Evolutionary conservation across 2,329 filamentous ascomycete species (phyloP), one percentile per base, ranked within the genome.

Genomic region (Raffaelea arxii): DNA sequence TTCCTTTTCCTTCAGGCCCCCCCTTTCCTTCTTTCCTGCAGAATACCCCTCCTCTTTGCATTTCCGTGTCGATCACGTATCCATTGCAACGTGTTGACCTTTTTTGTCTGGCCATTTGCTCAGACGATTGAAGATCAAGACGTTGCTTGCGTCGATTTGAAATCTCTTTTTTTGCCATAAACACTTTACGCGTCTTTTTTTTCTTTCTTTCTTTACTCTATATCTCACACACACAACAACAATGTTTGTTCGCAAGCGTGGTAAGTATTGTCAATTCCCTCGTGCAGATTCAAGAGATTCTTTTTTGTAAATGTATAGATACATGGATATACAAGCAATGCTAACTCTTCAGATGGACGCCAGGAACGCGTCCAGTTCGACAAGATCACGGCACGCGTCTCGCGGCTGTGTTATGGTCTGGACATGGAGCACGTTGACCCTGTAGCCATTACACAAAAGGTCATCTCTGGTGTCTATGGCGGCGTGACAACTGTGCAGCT

Each of bases 341-440:
- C 46, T 47, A 24, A 47, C 22, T 21, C 10, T 16, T 11, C 47
- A 97, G 92, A 98, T 78, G 91, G 91, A 71, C 92, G 92, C 76
- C 95, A 97, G 75, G 92, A 98, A 78, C 92, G 92, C 68, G 92
- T 98, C 55, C 92, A 98, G 68, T 98, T 98, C 74, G 92, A 98
- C 78, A 98, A 98, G 75, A 98, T 98, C 79, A 97, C 92, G 62
- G 92, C 92, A 60, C 89, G 92, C 69, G 92, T 98, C 57, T 97
- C 92, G 41, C 82, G 92, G 61, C 77, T 98, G 62, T 98, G 92
- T 78, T 98, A 98, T 68, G 91, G 91, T 56, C 84, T 98, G 49
- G 92, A 98, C 64, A 80, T 86, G 43, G 91, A 77, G 58, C 92
- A 98, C 73, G 87, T 98, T 60, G 92, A 98, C 70, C 88, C 92